Base-by-base conservation (phyloP, 805 yeast species). In the Diddensiella transvaalensis region DNA sequence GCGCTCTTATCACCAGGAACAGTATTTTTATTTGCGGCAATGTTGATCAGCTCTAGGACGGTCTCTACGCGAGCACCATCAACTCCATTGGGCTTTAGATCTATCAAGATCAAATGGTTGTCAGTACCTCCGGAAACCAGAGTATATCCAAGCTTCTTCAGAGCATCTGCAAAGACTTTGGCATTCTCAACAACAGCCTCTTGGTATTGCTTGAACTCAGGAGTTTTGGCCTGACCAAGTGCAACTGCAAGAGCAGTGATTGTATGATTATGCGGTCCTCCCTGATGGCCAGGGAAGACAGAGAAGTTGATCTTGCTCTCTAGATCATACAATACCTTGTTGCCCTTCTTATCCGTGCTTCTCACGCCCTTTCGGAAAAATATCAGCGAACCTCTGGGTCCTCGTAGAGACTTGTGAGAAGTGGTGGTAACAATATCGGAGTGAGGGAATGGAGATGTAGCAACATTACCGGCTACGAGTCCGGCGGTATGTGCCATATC, bases 401-500 rank as follows among this genome's bases (percentile, higher is more conserved):
- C 99, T 76, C 99, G 86, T 64, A 91, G 79, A 17, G 97, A 89
- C 74, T 91, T 91, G 76, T 91, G 99, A 35, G 97, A 89, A 47
- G 99, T 91, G 55, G 98, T 91, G 55, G 99, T 91, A 65, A 91
- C 98, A 60, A 91, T 87, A 72, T 91, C 99, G 49, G 96, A 85
- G 70, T 84, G 80, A 63, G 83, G 84, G 73, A 91, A 91, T 50
- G 99, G 99, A 35, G 96, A 86, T 60, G 87, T 89, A 39, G 87
- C 84, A 48, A 89, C 96, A 56, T 90, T 93, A 42, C 97, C 96
- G 48, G 99, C 91, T 46, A 91, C 86, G 55, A 91, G 76, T 59
- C 99, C 99, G 21, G 97, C 87, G 55, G 89, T 91, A 69, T 91
- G 99, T 26, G 99, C 96, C 98, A 91, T 91, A 68, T 91, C 99